A percentile compares a stretch with the other conserved stretches of the same genome.
Conservation (phyloP, 495 filamentous ascomycete genomes). For the Peziza echinospora region DNA sequence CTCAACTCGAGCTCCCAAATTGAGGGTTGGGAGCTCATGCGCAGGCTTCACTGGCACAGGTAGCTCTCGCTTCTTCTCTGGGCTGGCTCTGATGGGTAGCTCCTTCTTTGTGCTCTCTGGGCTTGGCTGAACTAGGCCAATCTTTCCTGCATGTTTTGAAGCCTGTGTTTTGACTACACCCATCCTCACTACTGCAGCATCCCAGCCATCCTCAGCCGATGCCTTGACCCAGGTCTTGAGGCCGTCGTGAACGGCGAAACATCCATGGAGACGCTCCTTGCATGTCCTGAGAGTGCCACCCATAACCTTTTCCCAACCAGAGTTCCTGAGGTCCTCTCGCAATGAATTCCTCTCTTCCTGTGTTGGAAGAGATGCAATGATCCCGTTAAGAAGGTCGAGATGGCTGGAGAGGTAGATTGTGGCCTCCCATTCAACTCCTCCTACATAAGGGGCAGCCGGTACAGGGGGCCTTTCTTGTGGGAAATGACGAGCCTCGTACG, state of each 20-base stretch:
- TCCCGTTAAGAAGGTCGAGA: constrained; percentile 76
- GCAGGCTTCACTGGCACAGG: no score
- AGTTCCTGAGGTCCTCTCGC: constrained; percentile 52
- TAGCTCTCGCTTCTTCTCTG: not conserved
- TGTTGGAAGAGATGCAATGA: constrained; percentile 65
- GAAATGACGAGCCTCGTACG: constrained; percentile 55
- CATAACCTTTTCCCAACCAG: constrained; percentile 81
- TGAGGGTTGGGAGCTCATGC: not conserved
- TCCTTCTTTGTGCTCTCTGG: not conserved
- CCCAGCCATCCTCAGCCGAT: constrained; percentile 71
- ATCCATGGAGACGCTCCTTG: constrained; percentile 89
- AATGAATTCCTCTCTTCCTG: constrained; percentile 52
- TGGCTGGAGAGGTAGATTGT: constrained; percentile 88
- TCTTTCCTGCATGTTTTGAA: not conserved
- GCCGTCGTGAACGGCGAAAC: constrained; percentile 53
- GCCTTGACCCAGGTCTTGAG: constrained; percentile 79
- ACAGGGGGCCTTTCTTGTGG: constrained; percentile 74
- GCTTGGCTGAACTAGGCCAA: not conserved
- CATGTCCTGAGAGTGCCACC: constrained; percentile 66
- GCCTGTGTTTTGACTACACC: constrained; percentile 16
- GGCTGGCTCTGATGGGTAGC: not conserved
- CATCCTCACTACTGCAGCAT: constrained; percentile 38
- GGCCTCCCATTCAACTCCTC: constrained; percentile 96
- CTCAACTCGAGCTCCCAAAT: not conserved
- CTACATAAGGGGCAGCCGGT: constrained; percentile 87